Evolutionary conservation across 2,329 filamentous ascomycete species (phyloP), one percentile per base, ranked within the genome.

Genomic region (Fusarium continuum): DNA sequence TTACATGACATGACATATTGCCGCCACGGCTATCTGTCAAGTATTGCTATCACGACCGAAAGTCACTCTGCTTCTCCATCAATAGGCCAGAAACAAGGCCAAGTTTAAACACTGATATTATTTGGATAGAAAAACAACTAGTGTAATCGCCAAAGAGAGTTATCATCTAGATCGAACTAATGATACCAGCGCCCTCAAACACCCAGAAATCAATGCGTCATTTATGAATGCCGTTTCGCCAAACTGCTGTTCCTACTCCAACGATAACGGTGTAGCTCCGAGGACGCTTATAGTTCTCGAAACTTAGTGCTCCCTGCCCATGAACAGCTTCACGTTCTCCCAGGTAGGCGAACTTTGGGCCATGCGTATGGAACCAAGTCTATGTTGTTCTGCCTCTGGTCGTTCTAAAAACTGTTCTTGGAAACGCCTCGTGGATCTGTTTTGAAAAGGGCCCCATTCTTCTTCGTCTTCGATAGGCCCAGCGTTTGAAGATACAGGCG

Each of bases 141-240:
- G 47, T 48, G 25, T 34, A 34, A 41, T 41, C 43, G 32, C 56
- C 45, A 25, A 28, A 48, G 49, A 51, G 41, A 40, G 26, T 45
- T 36, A 45, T 46, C 55, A 44, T 64, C 64, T 68, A 68, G 50
- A 38, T 46, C 32, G 26, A 41, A 45, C 55, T 46, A 55, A 54
- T 36, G 40, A 46, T 32, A n/a, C 11, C n/a, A 51, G 58, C 55
- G 43, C 55, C 55, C 34, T 19, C 43, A 48, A n/a, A 45, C 36
- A 48, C 46, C 52, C 39, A 57, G 32, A 34, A 36, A 51, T 36
- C 20, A 60, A 62, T 23, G 25, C 59, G 39, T 63, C 52, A 26
- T 55, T 25, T 46, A 32, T 22, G 19, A 47, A 59, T 46, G 29
- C 40, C 14, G 28, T 38, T 48, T 39, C 23, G 40, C 35, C n/a